phyloP scores from a whole-genome alignment of 1,284 basidiomycete species.

The Sporisorium graminicola region DNA sequence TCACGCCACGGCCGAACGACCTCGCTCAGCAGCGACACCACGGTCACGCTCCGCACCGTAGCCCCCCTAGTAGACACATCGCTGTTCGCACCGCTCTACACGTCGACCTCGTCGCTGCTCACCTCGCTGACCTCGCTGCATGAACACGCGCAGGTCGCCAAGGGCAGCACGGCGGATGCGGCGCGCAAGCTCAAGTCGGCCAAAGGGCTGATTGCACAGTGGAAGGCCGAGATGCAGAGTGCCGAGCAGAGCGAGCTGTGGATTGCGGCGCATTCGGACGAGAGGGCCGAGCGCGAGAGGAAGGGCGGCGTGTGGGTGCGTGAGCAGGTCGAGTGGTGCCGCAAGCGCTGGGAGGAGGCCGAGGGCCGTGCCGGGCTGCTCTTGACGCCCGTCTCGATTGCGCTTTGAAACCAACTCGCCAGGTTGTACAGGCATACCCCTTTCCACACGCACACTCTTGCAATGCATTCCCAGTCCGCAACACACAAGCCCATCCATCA shows the following conservation, averaged over 20 bases:
- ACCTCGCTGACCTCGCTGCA: conserved; percentile 24
- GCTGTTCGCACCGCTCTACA: conserved; percentile 24
- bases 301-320: conserved; percentile 17
- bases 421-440: too few species aligned
- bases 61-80: not conserved
- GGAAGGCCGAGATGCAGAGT: conserved; percentile 40
- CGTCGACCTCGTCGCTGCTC: conserved; percentile 24
- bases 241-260: conserved; percentile 26
- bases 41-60: not conserved
- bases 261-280: conserved; percentile 14
- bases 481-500: too few species aligned
- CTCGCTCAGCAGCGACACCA: conserved; percentile 2
- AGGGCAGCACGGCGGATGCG: conserved; percentile 36
- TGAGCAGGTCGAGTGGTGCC: conserved; percentile 31
- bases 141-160: conserved; percentile 53
- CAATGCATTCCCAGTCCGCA: too few species aligned
- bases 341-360: conserved; percentile 18
- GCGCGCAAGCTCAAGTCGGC: conserved; percentile 35
- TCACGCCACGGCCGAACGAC: not conserved
- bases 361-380: conserved; percentile 20
- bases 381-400: conserved; percentile 24
- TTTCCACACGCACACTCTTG: too few species aligned
- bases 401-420: not conserved
- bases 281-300: not conserved
- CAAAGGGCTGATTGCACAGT: conserved; percentile 31